A percentile compares a stretch with the other conserved stretches of the same genome.
These are phyloP conservation scores for Aspergillus fumigatiaffinis DNA, from an alignment of 2,329 filamentous ascomycete species.

Conservation along the genomic window DNA sequence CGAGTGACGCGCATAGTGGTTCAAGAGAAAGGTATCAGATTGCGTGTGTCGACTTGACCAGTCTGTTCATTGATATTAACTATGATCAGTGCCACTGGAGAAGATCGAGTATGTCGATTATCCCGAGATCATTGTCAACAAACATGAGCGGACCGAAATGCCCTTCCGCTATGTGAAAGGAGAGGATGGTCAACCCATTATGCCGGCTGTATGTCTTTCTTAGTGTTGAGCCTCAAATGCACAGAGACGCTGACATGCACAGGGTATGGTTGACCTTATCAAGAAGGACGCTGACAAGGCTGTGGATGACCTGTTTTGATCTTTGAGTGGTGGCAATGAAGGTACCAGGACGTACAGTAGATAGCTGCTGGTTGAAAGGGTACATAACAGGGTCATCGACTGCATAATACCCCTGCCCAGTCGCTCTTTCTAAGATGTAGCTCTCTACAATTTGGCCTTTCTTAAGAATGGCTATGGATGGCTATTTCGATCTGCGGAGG, in stretches of 20 bases:
- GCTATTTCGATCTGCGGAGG: too few relatives aligned
- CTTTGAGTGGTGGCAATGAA: not conserved
- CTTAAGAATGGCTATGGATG: too few relatives aligned
- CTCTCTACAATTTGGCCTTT: not conserved
- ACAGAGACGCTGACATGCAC: conserved; percentile 12
- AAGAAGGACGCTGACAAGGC: conserved; percentile 90
- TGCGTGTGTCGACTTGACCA: not conserved
- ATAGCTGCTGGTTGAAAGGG: not conserved
- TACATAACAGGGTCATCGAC: not conserved
- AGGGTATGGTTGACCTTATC: conserved; percentile 95
- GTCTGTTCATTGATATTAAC: conserved; percentile 6
- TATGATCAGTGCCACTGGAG: conserved; percentile 63
- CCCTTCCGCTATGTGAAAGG: conserved; percentile 91
- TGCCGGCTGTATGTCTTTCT: conserved; percentile 73
- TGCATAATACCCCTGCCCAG: not conserved
- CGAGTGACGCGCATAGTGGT: conserved; percentile 87
- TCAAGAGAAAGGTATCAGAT: conserved; percentile 66
- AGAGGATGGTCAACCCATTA: conserved; percentile 71
- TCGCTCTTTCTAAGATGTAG: not conserved
- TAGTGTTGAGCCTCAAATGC: conserved; percentile 6
- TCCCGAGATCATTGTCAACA: conserved; percentile 83
- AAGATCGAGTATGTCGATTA: conserved; percentile 80
- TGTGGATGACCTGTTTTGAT: conserved; percentile 75
- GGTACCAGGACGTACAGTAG: not conserved
- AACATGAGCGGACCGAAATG: conserved; percentile 95